Conservation (phyloP, 2,329 filamentous ascomycete species). For the Colletotrichum liriopes region DNA sequence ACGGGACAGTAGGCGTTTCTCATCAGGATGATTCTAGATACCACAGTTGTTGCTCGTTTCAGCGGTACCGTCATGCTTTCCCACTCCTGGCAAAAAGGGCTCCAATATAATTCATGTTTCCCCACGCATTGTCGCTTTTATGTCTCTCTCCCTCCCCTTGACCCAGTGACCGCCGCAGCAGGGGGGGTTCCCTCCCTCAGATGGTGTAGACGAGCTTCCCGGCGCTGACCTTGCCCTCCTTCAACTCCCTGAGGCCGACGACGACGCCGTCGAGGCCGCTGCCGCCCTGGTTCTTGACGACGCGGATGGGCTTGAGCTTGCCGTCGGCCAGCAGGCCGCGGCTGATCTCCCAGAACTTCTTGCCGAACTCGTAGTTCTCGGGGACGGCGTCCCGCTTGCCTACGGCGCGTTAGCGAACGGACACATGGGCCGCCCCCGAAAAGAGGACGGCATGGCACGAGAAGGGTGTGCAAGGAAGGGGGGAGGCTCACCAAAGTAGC, state of each 20-base stretch:
- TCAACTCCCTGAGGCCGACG: slow-evolving; percentile 52
- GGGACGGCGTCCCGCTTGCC: slow-evolving; percentile 31
- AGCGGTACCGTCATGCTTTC: not conserved
- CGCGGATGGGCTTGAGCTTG: slow-evolving; percentile 52
- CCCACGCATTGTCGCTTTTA: not conserved
- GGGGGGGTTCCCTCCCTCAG: not conserved
- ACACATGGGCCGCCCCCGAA: too few relatives aligned
- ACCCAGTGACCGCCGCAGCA: not conserved
- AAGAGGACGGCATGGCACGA: not conserved
- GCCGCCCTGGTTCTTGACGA: slow-evolving; percentile 49
- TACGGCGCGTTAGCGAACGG: not conserved
- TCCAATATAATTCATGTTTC: not conserved
- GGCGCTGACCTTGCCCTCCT: slow-evolving; percentile 54
- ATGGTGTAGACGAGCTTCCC: slow-evolving; percentile 61
- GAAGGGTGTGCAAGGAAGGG: too few relatives aligned
- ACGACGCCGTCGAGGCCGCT: slow-evolving; percentile 53
- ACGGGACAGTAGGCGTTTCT: slow-evolving; percentile 6
- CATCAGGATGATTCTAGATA: slow-evolving; percentile 25
- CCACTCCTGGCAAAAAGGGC: not conserved
- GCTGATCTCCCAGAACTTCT: slow-evolving; percentile 54
- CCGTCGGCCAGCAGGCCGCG: slow-evolving; percentile 52
- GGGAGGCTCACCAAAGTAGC: slow-evolving; percentile 36
- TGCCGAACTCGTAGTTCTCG: slow-evolving; percentile 52
- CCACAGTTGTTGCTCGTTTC: slow-evolving; percentile 24
- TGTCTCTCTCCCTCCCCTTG: not conserved